Evolutionary conservation across 2,329 filamentous ascomycete genomes (phyloP).

Genomic region (Cyphellophora attinorum): DNA sequence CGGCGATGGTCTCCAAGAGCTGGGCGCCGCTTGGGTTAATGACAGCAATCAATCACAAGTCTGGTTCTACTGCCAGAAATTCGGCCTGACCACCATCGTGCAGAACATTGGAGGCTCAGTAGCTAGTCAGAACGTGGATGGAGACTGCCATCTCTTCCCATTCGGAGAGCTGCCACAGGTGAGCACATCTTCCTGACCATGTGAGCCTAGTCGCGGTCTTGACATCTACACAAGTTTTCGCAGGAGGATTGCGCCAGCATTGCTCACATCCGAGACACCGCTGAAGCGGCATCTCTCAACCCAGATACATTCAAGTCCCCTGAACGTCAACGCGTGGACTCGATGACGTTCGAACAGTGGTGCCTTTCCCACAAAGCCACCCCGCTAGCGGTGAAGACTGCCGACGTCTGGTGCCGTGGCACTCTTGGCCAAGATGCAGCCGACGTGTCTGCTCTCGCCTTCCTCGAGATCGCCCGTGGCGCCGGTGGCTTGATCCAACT

Average conservation of each 20-base stretch:
- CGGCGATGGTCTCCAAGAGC: slow-evolving; percentile 31
- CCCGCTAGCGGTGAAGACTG: slow-evolving; percentile 16
- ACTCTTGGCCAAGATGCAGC: slow-evolving; percentile 41
- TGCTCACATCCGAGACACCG: slow-evolving; percentile 23
- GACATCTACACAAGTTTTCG: too few species aligned
- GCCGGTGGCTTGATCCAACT: slow-evolving; percentile 43
- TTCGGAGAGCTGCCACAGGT: slow-evolving; percentile 20
- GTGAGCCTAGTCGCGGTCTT: too few species aligned
- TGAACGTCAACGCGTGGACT: slow-evolving; percentile 20
- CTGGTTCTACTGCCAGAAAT: slow-evolving; percentile 18
- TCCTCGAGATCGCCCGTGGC: slow-evolving; percentile 45
- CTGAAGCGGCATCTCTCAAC: slow-evolving; percentile 26
- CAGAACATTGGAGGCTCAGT: slow-evolving; percentile 22
- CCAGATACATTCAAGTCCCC: slow-evolving; percentile 16
- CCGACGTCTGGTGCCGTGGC: slow-evolving; percentile 26
- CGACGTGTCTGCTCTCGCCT: slow-evolving; percentile 42
- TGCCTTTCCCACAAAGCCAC: slow-evolving; percentile 19
- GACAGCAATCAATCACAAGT: slow-evolving; percentile 25
- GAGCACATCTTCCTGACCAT: slow-evolving; percentile 20
- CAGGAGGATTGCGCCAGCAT: too few species aligned
- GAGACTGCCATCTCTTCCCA: slow-evolving; percentile 32
- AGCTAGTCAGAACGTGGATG: slow-evolving; percentile 20
- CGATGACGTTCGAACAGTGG: slow-evolving; percentile 28
- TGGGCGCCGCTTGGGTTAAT: slow-evolving; percentile 28
- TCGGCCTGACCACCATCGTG: slow-evolving; percentile 20